Base-by-base conservation (phyloP, 169 alveolate species). In the Plasmodium vivax region DNA sequence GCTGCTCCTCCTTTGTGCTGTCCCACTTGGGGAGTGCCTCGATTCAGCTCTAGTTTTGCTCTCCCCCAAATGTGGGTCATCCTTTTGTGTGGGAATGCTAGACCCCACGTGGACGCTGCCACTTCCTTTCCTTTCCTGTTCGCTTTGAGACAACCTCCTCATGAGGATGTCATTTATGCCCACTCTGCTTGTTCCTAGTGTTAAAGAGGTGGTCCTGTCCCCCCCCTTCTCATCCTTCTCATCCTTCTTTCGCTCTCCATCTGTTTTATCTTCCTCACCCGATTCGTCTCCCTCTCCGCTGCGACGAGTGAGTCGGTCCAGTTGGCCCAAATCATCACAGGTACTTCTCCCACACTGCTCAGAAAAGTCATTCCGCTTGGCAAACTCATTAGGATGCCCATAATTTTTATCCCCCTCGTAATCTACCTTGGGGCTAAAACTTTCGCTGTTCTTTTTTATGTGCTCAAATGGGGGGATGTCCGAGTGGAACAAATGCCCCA, bases 381-480 rank as follows among this genome's bases (percentile, higher is more conserved):
- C 62, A 81, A n/a, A 19, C n/a, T 45, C 85, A 43, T 8, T 81
- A 68, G 2, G 6, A 58, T 41, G 32, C n/a, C 14, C 72, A 62
- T 30, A 8, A 58, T 83, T 58, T 36, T 14, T 75, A 14, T 87
- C 93, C 41, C 16, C 68, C 38, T 77, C 93, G 30, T 87, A 77
- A 23, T 87, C 73, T 0, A 12, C 1, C 38, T 77, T 87, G 16
- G 68, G 30, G 32, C 34, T 16, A 58, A 16, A 23, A 79, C 30
- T 10, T 71, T 90, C 94, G 83, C 23, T 30, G 19, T 71, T 82
- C 32, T 80, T 90, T 81, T 90, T 90, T 71, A 32, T 5, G 83
- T 90, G 92, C n/a, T 80, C 92, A 47, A 80, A 77, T 23, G 84
- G 92, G 30, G 94, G 94, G 23, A 90, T 81, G 54, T 81, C 92